Evolutionary conservation across 805 yeast genomes (phyloP).

Genomic region (Suhomyces emberorum): DNA sequence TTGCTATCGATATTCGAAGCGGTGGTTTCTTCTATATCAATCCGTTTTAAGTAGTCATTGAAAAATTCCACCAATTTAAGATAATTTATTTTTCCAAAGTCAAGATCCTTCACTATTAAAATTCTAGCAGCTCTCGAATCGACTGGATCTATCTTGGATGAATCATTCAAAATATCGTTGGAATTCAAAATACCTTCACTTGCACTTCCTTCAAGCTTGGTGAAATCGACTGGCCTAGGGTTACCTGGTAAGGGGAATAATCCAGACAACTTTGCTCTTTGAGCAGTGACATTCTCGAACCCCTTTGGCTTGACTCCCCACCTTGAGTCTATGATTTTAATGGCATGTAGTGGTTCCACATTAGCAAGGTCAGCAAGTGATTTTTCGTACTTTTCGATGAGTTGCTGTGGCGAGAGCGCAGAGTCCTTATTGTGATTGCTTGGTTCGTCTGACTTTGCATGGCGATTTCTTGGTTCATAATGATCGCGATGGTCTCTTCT

Average conservation of each 20-base stretch:
- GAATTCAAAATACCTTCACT: slow-evolving; percentile 30
- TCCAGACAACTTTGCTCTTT: slow-evolving; percentile 75
- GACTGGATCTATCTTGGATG: slow-evolving; percentile 36
- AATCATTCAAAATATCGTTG: slow-evolving; percentile 30
- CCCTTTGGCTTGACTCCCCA: slow-evolving; percentile 78
- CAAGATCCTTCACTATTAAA: slow-evolving; percentile 29
- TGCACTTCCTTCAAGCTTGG: slow-evolving; percentile 38
- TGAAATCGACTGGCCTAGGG: slow-evolving; percentile 43
- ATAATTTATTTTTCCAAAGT: slow-evolving; percentile 31
- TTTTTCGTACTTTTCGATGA: slow-evolving; percentile 20
- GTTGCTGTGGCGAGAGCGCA: slow-evolving; percentile 16
- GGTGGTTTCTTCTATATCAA: slow-evolving; percentile 40
- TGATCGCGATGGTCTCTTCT: neutral
- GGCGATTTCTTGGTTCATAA: neutral
- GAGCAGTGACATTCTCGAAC: slow-evolving; percentile 70
- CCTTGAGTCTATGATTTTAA: slow-evolving; percentile 47
- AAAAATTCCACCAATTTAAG: slow-evolving; percentile 42
- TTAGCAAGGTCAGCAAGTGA: slow-evolving; percentile 32
- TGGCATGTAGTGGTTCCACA: slow-evolving; percentile 47
- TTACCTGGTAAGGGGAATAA: slow-evolving; percentile 73
- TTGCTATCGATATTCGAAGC: slow-evolving; percentile 30
- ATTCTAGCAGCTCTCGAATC: slow-evolving; percentile 35
- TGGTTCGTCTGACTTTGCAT: neutral
- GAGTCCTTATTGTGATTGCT: neutral
- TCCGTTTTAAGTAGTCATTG: slow-evolving; percentile 42